Conservation (phyloP, 2,329 filamentous ascomycete species). For the Cercospora zeina region DNA sequence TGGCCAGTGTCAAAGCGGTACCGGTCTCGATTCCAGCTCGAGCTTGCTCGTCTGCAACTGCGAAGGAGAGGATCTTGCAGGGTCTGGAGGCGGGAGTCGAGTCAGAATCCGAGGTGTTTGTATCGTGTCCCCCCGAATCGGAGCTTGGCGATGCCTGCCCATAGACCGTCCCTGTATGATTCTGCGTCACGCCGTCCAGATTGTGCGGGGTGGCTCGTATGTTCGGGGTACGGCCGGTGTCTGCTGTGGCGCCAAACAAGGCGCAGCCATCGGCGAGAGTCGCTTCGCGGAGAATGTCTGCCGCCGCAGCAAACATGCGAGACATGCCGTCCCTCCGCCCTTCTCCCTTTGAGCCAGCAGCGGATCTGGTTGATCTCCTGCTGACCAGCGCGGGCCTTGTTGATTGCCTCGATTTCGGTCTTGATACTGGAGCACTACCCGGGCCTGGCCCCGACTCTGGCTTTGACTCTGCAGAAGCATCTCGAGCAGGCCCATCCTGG, state of each 20-base stretch:
- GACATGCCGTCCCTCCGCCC: slow-evolving; percentile 26
- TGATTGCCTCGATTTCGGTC: background rate
- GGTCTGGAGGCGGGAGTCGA: slow-evolving; percentile 26
- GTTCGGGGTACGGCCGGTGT: slow-evolving; percentile 22
- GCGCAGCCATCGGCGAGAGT: slow-evolving; percentile 37
- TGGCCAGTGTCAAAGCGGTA: slow-evolving; percentile 30
- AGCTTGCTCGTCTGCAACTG: slow-evolving; percentile 31
- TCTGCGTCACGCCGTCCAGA: slow-evolving; percentile 13
- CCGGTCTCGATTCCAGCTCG: slow-evolving; percentile 31
- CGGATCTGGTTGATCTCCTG: slow-evolving; percentile 20
- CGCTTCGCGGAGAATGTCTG: slow-evolving; percentile 35
- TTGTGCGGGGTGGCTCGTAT: slow-evolving; percentile 20
- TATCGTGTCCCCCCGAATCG: slow-evolving; percentile 27
- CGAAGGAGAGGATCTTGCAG: slow-evolving; percentile 32
- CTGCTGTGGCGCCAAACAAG: slow-evolving; percentile 34
- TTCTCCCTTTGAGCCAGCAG: background rate
- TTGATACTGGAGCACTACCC: background rate
- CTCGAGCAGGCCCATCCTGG: slow-evolving; percentile 11
- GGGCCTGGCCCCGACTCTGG: background rate
- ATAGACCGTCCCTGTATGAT: slow-evolving; percentile 10
- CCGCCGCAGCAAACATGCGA: slow-evolving; percentile 32
- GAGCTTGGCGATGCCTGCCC: slow-evolving; percentile 24
- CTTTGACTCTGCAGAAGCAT: background rate
- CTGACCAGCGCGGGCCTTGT: slow-evolving; percentile 20
- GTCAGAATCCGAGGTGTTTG: slow-evolving; percentile 31